Base-by-base conservation (phyloP, 805 yeast species). In the Candida namnaoensis region DNA sequence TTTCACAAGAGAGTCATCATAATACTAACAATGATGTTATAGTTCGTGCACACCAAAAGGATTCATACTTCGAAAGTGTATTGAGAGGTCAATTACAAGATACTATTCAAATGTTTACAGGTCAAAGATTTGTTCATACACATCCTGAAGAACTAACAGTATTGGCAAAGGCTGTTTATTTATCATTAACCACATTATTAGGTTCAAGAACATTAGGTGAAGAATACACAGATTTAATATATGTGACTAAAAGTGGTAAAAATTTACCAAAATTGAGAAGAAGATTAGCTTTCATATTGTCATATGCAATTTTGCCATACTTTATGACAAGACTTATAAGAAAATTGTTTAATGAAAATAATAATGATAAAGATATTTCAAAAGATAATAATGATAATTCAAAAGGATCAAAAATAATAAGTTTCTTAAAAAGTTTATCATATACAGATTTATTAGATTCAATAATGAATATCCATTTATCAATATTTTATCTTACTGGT, bases 11-110 rank as follows among this genome's bases (percentile, higher is more conserved):
- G 19, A 19, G 19, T 19, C 19, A 19, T 19, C 19, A 19, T 19
- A 19, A 19, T 19, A 19, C 19, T 19, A 19, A 19, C 19, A 19
- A 19, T 19, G n/a, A n/a, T 19, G 3, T 19, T 19, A 19, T 44
- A 68, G 95, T 91, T 33, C 73, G 96, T 40, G 87, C 97, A 2
- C 81, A 87, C 57, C 97, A 91, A 56, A 91, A 91, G 56, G 99
- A 91, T 59, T 71, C 77, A 5, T 86, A 82, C 50, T 76, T 86
- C 36, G 83, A 81, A 50, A 61, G 71, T 1, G 58, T 74, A 3
- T 62, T 87, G 23, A 65, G 71, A 33, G 59, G 65, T 3, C 78
- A 82, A 47, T 48, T 88, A 4, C 72, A 70, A 34, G 82, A 78
- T 19, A 74, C 76, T 0, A 46, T 80, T 5, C 78, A 73, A 46